Conservation (phyloP, 257 asterid genomes). For the Solanum chilense region DNA sequence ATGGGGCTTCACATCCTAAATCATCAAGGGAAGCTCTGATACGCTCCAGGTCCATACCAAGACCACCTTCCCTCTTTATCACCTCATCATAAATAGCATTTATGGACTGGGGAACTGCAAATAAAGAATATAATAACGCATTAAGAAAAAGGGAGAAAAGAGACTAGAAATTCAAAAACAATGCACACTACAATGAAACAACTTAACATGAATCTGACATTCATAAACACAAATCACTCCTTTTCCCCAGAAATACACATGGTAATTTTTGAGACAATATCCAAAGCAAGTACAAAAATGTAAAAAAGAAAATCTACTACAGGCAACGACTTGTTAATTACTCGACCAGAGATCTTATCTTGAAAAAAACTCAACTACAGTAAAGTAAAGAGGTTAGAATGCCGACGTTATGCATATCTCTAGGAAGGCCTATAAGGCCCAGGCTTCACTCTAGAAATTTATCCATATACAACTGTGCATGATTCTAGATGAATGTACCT, state of each 20-base stretch:
- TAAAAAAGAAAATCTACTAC: not conserved
- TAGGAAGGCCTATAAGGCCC: not conserved
- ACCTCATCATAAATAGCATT: slow-evolving; percentile 65
- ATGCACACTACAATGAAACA: not conserved
- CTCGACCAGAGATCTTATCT: not conserved
- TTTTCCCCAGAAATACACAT: not conserved
- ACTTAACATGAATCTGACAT: not conserved
- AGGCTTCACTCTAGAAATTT: not conserved
- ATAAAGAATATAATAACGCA: not conserved
- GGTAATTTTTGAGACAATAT: not conserved
- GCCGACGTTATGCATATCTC: not conserved
- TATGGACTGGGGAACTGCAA: slow-evolving; percentile 51
- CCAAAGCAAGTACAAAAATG: not conserved
- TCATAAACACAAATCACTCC: not conserved
- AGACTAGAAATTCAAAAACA: not conserved
- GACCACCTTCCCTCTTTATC: slow-evolving; percentile 59
- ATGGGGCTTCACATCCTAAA: slow-evolving; percentile 51
- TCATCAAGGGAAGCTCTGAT: slow-evolving; percentile 46
- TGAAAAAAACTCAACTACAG: not conserved
- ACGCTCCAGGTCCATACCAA: slow-evolving; percentile 56
- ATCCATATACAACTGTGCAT: not conserved
- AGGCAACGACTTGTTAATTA: not conserved
- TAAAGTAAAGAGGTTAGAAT: not conserved
- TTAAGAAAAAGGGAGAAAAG: not conserved
- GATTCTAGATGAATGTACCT: not conserved